Evolutionary conservation across 1,284 basidiomycete genomes (phyloP).

Genomic region (Tilletia indica): DNA sequence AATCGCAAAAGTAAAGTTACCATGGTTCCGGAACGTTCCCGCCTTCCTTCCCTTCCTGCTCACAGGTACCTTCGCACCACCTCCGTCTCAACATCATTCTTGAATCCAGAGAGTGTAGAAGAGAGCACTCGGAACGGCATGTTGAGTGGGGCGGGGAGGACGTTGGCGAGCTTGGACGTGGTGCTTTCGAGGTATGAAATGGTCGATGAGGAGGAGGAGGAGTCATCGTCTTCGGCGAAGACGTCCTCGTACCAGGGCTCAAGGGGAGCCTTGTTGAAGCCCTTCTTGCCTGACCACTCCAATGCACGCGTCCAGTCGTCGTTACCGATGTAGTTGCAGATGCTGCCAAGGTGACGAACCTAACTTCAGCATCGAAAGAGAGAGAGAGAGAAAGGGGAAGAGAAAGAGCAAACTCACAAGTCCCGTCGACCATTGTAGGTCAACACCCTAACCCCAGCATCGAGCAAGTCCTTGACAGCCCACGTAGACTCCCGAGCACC

Average conservation of each 20-base stretch:
- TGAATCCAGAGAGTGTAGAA: background rate
- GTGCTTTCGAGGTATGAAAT: background rate
- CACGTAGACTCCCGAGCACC: conserved; percentile 47
- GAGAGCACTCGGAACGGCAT: background rate
- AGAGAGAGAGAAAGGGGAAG: background rate
- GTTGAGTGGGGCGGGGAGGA: conserved; percentile 10
- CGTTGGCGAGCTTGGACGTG: background rate
- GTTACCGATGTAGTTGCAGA: conserved; percentile 53
- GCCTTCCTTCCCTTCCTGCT: conserved; percentile 24
- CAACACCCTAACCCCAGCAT: conserved; percentile 40
- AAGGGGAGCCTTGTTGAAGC: conserved; percentile 34
- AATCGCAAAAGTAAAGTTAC: conserved; percentile 42
- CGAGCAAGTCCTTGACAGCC: conserved; percentile 43
- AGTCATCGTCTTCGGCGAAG: conserved; percentile 19
- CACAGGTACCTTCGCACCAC: background rate
- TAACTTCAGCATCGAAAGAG: background rate
- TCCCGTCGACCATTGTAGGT: conserved; percentile 37
- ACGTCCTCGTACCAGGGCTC: conserved; percentile 35
- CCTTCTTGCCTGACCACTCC: conserved; percentile 38
- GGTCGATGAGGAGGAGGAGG: conserved; percentile 3
- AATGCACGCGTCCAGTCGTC: conserved; percentile 43
- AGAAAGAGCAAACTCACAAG: background rate
- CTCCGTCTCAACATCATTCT: background rate
- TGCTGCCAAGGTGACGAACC: conserved; percentile 36
- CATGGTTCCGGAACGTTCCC: conserved; percentile 37